phyloP scores from a whole-genome alignment of 139 green algal species.

The Micractinium conductrix region DNA sequence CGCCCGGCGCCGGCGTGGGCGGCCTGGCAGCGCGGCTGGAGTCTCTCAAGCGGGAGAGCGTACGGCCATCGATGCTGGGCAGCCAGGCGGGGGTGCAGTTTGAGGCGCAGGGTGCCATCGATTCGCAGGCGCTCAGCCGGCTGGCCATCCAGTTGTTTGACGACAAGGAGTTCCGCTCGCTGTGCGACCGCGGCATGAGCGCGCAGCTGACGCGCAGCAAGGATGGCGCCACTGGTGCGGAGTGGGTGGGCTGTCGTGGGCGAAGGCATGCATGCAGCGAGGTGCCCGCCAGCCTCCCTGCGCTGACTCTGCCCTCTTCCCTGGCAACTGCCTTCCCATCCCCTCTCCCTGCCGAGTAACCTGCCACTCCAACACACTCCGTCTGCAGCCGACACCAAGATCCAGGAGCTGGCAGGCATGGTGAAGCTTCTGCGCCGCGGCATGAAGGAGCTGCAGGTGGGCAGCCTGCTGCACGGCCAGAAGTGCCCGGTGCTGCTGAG shows the following conservation, averaged over 20 bases:
- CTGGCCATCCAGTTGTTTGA: slow-evolving; percentile 67
- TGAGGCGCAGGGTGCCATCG: slow-evolving; percentile 44
- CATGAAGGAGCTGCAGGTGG: slow-evolving; percentile 72
- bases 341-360: background rate
- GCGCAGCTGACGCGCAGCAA: slow-evolving; percentile 80
- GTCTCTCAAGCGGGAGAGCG: slow-evolving; percentile 48
- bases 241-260: background rate
- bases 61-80: slow-evolving; percentile 37
- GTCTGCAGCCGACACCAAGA: slow-evolving; percentile 61
- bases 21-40: slow-evolving; percentile 44
- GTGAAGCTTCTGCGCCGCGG: slow-evolving; percentile 80
- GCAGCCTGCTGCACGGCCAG: too few species aligned
- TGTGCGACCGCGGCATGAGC: slow-evolving; percentile 69
- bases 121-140: slow-evolving; percentile 37
- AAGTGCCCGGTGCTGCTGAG: too few species aligned
- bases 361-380: background rate
- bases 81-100: slow-evolving; percentile 33
- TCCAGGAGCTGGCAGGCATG: slow-evolving; percentile 81
- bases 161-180: slow-evolving; percentile 59
- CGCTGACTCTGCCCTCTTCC: background rate
- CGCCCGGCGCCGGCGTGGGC: slow-evolving; percentile 1
- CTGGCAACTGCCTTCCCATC: background rate
- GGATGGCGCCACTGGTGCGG: slow-evolving; percentile 77
- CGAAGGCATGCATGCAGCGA: too few species aligned
- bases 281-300: background rate